A percentile compares a stretch with the other conserved stretches of the same genome.
Conservation (phyloP, 179 eudicot genomes). For the Spinacia oleracea region DNA sequence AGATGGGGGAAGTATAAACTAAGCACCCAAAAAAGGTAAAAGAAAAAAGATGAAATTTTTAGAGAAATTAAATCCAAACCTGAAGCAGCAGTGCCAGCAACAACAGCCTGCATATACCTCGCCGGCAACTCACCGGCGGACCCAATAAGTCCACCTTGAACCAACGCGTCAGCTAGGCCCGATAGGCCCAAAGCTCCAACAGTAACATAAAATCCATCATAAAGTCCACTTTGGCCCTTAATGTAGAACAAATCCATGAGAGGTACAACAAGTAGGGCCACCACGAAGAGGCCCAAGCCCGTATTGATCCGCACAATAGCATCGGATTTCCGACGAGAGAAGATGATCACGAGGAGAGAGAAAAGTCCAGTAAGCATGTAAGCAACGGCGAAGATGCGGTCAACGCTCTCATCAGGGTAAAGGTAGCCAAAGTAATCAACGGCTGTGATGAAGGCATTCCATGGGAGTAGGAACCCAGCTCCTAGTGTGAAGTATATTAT, state of each 20-base stretch:
- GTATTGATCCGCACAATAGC: conserved; percentile 56
- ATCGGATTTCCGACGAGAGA: conserved; percentile 41
- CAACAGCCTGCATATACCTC: conserved; percentile 86
- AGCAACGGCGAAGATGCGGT: conserved; percentile 70
- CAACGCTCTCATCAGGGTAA: conserved; percentile 76
- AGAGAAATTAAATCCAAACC: conserved; percentile 36
- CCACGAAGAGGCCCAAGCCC: conserved; percentile 67
- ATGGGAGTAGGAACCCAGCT: conserved; percentile 70
- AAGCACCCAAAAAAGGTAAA: not conserved
- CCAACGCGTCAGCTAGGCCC: conserved; percentile 77
- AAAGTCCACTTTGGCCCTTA: conserved; percentile 55
- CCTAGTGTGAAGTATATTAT: conserved; percentile 75
- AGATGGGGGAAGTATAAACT: too few species aligned
- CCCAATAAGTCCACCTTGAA: conserved; percentile 79
- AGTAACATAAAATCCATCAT: conserved; percentile 65
- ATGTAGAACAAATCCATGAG: conserved; percentile 55
- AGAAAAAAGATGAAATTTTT: not conserved
- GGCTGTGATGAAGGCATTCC: conserved; percentile 89
- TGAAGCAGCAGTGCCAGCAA: conserved; percentile 93
- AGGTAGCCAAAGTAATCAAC: conserved; percentile 83
- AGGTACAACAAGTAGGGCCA: conserved; percentile 60
- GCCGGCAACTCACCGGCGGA: conserved; percentile 87
- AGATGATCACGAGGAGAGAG: conserved; percentile 49
- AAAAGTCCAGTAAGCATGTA: conserved; percentile 66
- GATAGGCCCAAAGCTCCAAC: conserved; percentile 58